Evolutionary conservation across 805 yeast genomes (phyloP).

Genomic region (Metschnikowia bowlesiae): DNA sequence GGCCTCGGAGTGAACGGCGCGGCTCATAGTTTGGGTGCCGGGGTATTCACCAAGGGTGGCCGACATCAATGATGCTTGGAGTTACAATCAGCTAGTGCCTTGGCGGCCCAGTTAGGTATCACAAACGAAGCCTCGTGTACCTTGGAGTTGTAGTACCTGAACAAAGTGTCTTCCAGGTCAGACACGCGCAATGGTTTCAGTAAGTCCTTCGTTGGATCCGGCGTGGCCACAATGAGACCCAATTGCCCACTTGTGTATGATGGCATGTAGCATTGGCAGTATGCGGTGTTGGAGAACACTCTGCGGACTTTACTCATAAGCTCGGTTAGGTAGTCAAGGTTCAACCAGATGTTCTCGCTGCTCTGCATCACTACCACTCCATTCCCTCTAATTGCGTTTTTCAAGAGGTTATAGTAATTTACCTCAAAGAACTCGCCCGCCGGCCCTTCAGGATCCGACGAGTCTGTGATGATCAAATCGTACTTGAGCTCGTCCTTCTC

Average conservation of each 20-base stretch:
- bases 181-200: conserved; percentile 48
- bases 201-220: conserved; percentile 45
- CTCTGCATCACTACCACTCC: conserved; percentile 80
- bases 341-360: conserved; percentile 71
- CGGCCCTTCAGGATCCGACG: conserved; percentile 95
- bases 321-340: conserved; percentile 47
- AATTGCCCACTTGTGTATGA: conserved; percentile 86
- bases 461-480: conserved; percentile 86
- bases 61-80: neutral
- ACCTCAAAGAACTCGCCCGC: conserved; percentile 84
- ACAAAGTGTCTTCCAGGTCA: conserved; percentile 44
- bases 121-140: conserved; percentile 74
- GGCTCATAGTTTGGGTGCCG: neutral
- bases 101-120: conserved; percentile 74
- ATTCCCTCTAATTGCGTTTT: conserved; percentile 55
- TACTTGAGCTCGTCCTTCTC: conserved; percentile 43
- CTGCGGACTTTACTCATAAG: conserved; percentile 45
- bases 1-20: neutral
- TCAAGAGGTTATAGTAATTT: conserved; percentile 65
- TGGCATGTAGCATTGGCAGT: conserved; percentile 80
- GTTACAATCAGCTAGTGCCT: conserved; percentile 18
- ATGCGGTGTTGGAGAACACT: conserved; percentile 59
- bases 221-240: conserved; percentile 71
- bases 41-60: neutral
- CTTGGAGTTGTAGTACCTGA: conserved; percentile 60